phyloP scores from a whole-genome alignment of 2,329 filamentous ascomycete genomes.

The Thielaviopsis musarum region DNA sequence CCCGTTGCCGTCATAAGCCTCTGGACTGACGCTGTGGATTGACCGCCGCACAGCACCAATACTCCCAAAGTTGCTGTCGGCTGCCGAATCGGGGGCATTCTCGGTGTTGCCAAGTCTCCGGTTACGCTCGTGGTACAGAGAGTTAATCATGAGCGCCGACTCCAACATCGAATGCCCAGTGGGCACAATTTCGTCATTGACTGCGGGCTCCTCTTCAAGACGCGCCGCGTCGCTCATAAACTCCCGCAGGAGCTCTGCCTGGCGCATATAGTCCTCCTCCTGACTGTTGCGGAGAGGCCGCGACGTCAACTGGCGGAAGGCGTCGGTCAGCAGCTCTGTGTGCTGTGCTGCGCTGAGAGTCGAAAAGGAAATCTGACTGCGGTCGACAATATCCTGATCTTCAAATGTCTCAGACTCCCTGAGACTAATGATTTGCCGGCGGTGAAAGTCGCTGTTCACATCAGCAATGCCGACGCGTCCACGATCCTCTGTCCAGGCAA shows the following conservation, averaged over 20 bases:
- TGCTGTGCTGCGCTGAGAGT: neutral
- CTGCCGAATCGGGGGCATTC: neutral
- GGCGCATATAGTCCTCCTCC: neutral
- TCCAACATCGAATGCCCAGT: neutral
- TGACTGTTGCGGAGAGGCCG: neutral
- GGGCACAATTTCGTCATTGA: neutral
- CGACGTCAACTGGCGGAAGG: neutral
- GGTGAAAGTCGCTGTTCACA: constrained; percentile 46
- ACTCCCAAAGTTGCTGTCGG: too few relatives aligned
- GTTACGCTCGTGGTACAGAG: neutral
- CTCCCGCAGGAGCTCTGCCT: neutral
- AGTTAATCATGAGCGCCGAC: neutral
- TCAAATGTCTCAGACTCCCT: constrained; percentile 28
- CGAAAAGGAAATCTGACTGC: neutral
- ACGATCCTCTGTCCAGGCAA: constrained; percentile 88
- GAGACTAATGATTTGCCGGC: constrained; percentile 52
- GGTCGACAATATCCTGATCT: constrained; percentile 17
- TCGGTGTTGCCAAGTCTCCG: neutral
- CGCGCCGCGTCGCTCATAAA: neutral
- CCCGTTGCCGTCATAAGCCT: too few relatives aligned
- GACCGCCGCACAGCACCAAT: too few relatives aligned
- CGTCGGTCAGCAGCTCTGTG: constrained; percentile 1
- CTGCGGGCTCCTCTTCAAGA: neutral
- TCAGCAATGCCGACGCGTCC: constrained; percentile 60
- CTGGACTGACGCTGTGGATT: too few relatives aligned